Evolutionary conservation across 495 filamentous ascomycete genomes (phyloP).

Genomic region (Penicillium tannophilum): DNA sequence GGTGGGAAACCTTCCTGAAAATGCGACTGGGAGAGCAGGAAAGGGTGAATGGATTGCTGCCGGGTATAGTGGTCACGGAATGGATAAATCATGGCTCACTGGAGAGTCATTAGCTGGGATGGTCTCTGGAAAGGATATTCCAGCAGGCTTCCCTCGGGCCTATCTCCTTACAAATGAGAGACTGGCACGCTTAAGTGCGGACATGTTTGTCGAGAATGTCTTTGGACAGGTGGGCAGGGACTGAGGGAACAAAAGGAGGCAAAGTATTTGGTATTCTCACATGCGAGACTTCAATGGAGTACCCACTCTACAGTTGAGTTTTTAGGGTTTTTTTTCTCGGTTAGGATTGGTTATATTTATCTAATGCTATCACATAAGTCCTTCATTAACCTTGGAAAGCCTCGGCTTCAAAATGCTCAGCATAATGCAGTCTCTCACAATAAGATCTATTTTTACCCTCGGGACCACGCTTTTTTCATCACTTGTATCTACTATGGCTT

Average conservation of each 20-base stretch:
- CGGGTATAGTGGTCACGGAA: not conserved
- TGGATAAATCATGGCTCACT: not conserved
- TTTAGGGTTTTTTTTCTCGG: too few relatives aligned
- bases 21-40: not conserved
- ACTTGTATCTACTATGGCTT: too few relatives aligned
- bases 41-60: not conserved
- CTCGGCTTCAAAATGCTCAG: too few relatives aligned
- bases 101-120: not conserved
- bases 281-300: too few relatives aligned
- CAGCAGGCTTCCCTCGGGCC: not conserved
- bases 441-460: too few relatives aligned
- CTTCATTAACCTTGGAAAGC: too few relatives aligned
- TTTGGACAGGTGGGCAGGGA: not conserved
- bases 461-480: too few relatives aligned
- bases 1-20: not conserved
- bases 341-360: too few relatives aligned
- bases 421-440: too few relatives aligned
- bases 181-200: not conserved
- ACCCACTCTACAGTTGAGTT: too few relatives aligned
- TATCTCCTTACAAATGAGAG: not conserved
- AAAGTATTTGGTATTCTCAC: too few relatives aligned
- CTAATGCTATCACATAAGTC: too few relatives aligned
- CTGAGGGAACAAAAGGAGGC: not conserved
- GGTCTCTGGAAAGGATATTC: not conserved
- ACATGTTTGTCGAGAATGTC: not conserved